These are phyloP conservation scores for Fusarium brachygibbosum DNA, from an alignment of 2,329 filamentous ascomycete species.

Conservation along the genomic window DNA sequence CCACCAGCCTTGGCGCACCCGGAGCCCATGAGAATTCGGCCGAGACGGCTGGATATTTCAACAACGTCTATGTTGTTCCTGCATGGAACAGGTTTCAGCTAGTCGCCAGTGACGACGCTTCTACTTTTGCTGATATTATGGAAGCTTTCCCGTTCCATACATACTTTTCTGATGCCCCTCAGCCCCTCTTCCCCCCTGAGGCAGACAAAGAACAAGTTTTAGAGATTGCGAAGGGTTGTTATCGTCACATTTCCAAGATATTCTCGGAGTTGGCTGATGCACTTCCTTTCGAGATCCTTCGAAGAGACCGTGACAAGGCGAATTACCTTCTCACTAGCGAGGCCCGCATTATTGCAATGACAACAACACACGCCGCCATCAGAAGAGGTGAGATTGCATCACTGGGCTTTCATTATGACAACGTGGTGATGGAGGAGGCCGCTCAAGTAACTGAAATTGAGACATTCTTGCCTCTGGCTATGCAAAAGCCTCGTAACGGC, in stretches of 20 bases:
- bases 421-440: conserved; percentile 98
- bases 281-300: conserved; percentile 92
- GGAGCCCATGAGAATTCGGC: conserved; percentile 97
- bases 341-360: conserved; percentile 99
- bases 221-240: conserved; percentile 86
- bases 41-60: conserved; percentile 97
- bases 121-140: conserved; percentile 72
- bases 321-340: conserved; percentile 97
- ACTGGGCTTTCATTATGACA: conserved; percentile 97
- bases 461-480: conserved; percentile 93
- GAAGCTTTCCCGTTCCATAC: conserved; percentile 86
- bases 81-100: conserved; percentile 87
- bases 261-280: conserved; percentile 95
- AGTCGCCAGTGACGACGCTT: conserved; percentile 66
- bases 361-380: conserved; percentile 97
- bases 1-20: conserved; percentile 85
- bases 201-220: conserved; percentile 75
- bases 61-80: conserved; percentile 89
- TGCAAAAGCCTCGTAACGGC: conserved; percentile 83
- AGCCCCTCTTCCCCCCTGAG: conserved; percentile 81
- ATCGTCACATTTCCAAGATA: conserved; percentile 88
- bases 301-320: conserved; percentile 89
- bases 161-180: conserved; percentile 90
- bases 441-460: conserved; percentile 98
- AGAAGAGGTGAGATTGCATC: conserved; percentile 88